phyloP scores from a whole-genome alignment of 1,284 basidiomycete species.

The Wallemia hederae region DNA sequence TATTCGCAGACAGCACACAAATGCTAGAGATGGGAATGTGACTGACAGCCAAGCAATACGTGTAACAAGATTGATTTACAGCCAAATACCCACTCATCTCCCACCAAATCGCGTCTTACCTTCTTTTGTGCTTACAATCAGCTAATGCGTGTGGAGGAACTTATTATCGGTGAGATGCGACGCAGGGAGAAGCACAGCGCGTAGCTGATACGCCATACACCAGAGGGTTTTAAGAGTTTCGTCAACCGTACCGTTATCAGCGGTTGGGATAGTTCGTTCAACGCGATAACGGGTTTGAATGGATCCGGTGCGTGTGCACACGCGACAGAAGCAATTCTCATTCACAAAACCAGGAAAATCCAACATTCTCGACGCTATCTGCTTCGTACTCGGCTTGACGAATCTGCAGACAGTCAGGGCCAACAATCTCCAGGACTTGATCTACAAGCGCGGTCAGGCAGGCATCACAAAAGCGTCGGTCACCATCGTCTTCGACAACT shows the following conservation, averaged over 20 bases:
- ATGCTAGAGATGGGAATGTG: too few relatives aligned
- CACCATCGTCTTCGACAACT: constrained; percentile 96
- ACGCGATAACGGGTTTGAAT: neutral
- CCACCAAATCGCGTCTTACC: neutral
- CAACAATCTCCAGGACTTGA: constrained; percentile 83
- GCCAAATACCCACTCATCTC: too few relatives aligned
- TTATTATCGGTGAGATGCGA: neutral
- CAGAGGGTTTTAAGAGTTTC: neutral
- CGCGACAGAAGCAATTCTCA: neutral
- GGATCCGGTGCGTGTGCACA: neutral
- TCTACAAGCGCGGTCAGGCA: constrained; percentile 91
- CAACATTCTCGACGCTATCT: constrained; percentile 91
- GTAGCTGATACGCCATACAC: neutral
- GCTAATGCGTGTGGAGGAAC: neutral
- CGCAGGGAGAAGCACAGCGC: neutral
- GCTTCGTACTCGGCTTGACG: constrained; percentile 85
- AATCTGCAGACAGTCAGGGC: constrained; percentile 78
- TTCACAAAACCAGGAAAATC: constrained; percentile 36
- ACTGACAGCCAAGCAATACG: neutral
- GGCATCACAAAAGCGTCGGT: constrained; percentile 93
- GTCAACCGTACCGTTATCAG: neutral
- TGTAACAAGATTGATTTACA: neutral
- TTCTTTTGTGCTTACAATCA: neutral
- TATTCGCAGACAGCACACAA: too few relatives aligned
- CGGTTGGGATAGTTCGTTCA: neutral